A percentile compares a stretch with the other conserved stretches of the same genome.
These are phyloP conservation scores for Pleurotus salmoneostramineus DNA, from an alignment of 768 basidiomycete species.

Conservation along the genomic window DNA sequence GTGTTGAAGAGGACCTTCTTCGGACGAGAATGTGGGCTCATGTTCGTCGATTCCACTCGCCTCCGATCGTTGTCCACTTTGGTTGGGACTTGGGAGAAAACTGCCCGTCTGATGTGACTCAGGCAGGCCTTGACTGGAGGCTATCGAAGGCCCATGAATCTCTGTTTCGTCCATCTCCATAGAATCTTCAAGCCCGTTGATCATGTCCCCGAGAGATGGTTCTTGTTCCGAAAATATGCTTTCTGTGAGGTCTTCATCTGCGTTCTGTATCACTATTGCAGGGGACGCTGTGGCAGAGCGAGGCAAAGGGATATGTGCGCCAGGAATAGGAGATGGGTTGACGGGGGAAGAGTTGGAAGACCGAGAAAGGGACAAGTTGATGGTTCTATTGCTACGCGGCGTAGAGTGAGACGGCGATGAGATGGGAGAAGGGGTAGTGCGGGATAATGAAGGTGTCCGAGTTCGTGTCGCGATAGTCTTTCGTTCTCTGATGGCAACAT, in stretches of 20 bases:
- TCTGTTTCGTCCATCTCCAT: constrained; percentile 49
- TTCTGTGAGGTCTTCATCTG: constrained; percentile 12
- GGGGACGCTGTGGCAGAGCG: constrained; percentile 49
- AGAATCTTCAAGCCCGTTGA: constrained; percentile 6
- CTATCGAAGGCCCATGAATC: constrained; percentile 38
- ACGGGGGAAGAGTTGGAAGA: constrained; percentile 22
- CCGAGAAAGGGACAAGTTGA: constrained; percentile 10
- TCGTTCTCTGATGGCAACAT: constrained; percentile 56
- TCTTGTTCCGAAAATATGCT: constrained; percentile 9
- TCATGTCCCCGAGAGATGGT: constrained; percentile 4
- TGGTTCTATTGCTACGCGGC: constrained; percentile 51
- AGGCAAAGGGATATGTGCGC: constrained; percentile 46
- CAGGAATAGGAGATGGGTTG: constrained; percentile 44
- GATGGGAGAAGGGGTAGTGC: constrained; percentile 52
- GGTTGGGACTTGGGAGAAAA: background rate
- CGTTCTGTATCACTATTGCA: constrained; percentile 24
- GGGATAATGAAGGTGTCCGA: constrained; percentile 66
- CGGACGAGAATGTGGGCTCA: constrained; percentile 74
- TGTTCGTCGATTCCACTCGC: constrained; percentile 18
- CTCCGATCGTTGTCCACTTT: constrained; percentile 10
- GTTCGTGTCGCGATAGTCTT: constrained; percentile 39
- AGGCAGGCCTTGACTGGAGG: constrained; percentile 14
- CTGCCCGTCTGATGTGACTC: background rate
- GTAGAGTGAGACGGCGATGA: constrained; percentile 66
- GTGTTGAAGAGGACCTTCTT: constrained; percentile 36